Evolutionary conservation across 1,139 yeast species (phyloP), one percentile per base, ranked within the genome.

Genomic region (Kluyveromyces sp.): DNA sequence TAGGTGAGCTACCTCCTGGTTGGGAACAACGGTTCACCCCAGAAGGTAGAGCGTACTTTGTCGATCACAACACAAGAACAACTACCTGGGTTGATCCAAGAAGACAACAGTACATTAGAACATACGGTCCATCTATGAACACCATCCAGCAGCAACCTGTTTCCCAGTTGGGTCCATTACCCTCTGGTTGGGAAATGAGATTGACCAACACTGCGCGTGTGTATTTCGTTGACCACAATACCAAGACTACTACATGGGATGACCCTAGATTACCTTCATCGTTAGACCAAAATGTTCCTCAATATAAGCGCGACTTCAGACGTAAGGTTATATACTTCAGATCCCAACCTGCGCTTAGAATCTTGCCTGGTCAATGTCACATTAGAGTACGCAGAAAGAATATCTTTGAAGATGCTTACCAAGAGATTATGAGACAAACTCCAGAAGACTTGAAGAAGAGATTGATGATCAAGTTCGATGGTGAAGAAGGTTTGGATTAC

Each of bases 21-120:
- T 92, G 99, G 99, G 99, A 92, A 69, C 98, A 92, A 70, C 77
- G 99, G 53, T 86, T 86, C 61, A 92, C 99, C 4, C 96, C 96
- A 38, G 98, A 92, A 68, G 99, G 98, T 36, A 79, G 98, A 63
- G 95, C 97, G 10, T 92, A 92, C 69, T 92, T 90, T 66, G 98
- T 92, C 46, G 99, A 92, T 67, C 98, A 92, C 71, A 92, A 92
- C 67, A 92, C 98, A 21, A 80, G 98, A 67, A 92, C 99, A 0
- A 92, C 99, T 4, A 94, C 99, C 3, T 92, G 99, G 99, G 99
- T 92, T 45, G 99, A 92, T 67, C 99, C 99, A 54, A 80, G 98
- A 69, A 82, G 98, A 69, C 98, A 92, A 69, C 99, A 92, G 71
- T 92, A 89, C 67, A 94, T 92, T 58, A 85, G 97, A 65, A 89